A percentile compares a stretch with the other conserved stretches of the same genome.
These are phyloP conservation scores for Clarireedia hainanense DNA, from an alignment of 2,329 filamentous ascomycete genomes.

Conservation along the genomic window DNA sequence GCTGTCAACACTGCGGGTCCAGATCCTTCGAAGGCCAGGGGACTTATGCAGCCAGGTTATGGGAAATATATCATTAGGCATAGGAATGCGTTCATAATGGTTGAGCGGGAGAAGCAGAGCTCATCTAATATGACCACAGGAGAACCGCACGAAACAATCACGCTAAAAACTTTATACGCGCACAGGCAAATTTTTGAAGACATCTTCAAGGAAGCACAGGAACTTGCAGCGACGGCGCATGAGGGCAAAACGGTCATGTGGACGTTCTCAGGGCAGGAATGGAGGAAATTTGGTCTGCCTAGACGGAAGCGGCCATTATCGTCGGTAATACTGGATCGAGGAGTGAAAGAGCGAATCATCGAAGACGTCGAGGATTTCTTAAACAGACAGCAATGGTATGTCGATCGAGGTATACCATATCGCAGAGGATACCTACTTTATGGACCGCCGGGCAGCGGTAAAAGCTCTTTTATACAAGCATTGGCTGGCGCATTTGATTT, in stretches of 20 bases:
- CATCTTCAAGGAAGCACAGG: constrained; percentile 80
- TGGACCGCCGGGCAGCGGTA: constrained; percentile 68
- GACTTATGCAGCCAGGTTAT: constrained; percentile 84
- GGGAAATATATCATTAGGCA: constrained; percentile 84
- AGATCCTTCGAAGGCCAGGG: constrained; percentile 64
- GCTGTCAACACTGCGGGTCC: constrained; percentile 53
- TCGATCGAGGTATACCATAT: constrained; percentile 67
- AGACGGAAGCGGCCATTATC: constrained; percentile 79
- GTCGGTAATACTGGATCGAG: constrained; percentile 79
- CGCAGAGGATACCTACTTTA: constrained; percentile 72
- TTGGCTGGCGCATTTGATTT: constrained; percentile 62
- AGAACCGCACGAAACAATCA: constrained; percentile 89
- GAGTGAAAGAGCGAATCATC: constrained; percentile 51
- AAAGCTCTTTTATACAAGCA: constrained; percentile 93
- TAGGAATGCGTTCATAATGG: constrained; percentile 76
- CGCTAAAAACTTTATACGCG: constrained; percentile 83
- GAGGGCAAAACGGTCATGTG: constrained; percentile 94
- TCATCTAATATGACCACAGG: constrained; percentile 77
- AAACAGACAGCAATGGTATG: constrained; percentile 77
- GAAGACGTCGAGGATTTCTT: constrained; percentile 45
- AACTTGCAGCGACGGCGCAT: constrained; percentile 67
- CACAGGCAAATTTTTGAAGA: constrained; percentile 85
- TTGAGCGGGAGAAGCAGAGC: constrained; percentile 77
- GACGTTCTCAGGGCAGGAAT: constrained; percentile 74
- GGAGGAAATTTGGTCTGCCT: constrained; percentile 76